A percentile compares a stretch with the other conserved stretches of the same genome.
phyloP scores from a whole-genome alignment of 106 monocot genomes.

The Acorus calamus region DNA sequence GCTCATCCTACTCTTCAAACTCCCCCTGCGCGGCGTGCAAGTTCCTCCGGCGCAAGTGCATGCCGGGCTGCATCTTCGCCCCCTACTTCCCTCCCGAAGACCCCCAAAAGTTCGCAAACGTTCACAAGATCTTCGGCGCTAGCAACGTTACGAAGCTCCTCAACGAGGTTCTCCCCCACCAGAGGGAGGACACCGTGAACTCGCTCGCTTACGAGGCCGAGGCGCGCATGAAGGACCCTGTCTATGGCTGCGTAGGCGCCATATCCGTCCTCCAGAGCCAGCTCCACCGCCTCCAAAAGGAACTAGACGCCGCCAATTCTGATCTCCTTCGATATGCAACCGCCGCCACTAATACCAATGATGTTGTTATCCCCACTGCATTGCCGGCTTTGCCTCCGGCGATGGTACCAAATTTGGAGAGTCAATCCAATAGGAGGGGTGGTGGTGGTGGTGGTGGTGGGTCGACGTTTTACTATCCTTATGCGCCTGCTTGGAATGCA shows the following conservation, averaged over 20 bases:
- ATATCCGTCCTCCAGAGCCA: constrained; percentile 53
- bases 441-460: too few species aligned
- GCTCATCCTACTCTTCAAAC: constrained; percentile 3
- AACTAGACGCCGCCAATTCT: constrained; percentile 41
- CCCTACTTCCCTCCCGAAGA: constrained; percentile 64
- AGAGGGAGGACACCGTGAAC: constrained; percentile 58
- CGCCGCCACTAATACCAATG: constrained; percentile 1
- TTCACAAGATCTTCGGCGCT: constrained; percentile 65
- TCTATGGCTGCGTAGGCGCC: constrained; percentile 58
- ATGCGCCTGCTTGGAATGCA: too few species aligned
- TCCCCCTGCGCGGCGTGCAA: constrained; percentile 70
- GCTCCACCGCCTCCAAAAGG: constrained; percentile 40
- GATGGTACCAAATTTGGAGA: neutral
- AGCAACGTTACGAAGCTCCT: constrained; percentile 62
- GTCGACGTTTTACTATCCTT: too few species aligned
- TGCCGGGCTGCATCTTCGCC: constrained; percentile 57
- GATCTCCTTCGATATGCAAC: constrained; percentile 35
- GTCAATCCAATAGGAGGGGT: too few species aligned
- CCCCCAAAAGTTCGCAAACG: constrained; percentile 52
- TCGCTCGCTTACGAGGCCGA: constrained; percentile 67
- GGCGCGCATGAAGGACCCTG: constrained; percentile 42
- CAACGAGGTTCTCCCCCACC: constrained; percentile 45
- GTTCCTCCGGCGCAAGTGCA: constrained; percentile 54
- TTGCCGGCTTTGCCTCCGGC: neutral
- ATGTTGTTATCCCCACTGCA: neutral